Base-by-base conservation (phyloP, 78 protist species). In the Dictyostelium discoideum region DNA sequence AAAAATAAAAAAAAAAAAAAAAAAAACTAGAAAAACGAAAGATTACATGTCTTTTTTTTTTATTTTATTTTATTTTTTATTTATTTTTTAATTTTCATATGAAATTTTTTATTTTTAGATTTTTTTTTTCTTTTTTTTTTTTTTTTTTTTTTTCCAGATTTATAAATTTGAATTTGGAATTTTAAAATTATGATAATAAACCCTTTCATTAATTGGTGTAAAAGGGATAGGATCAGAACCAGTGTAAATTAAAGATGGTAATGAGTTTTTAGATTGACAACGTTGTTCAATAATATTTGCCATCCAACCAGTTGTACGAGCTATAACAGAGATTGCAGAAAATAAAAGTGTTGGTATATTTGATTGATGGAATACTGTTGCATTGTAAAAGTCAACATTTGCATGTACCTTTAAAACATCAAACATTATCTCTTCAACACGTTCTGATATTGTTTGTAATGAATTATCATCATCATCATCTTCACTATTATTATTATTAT, bases 251-350 rank as follows among this genome's bases (percentile, higher is more conserved):
- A 82, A 78, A 73, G 92, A 73, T 73, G 92, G 92, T 74, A 81
- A 20, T 18, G 72, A 67, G 74, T 85, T 85, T 24, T 73, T 37
- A 5, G 81, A 10, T 50, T 50, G 60, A 11, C 5, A 9, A 48
- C 92, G 60, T 54, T 85, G 92, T 50, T 85, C 92, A 32, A 85
- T 85, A 14, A 85, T 85, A 48, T 85, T 81, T 13, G 92, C 79
- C 13, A 82, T 50, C 92, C 92, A 85, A 44, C 92, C 92, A 46
- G 92, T 73, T 6, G 84, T 74, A 32, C 92, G 24, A 14, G 92
- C 72, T 16, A 85, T 72, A 1, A 74, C 92, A 85, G 76, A 85
- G 3, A 85, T 57, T 9, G 92, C 83, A 0, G 92, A 73, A 18
- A 85, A 85, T 14, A 85, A 50, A 13, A 48, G 60, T 42, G 84